Percentiles rank a stretch among this genome's conserved stretches.
These are phyloP conservation scores for Lepiota venenata DNA, from an alignment of 768 basidiomycete species.

Conservation along the genomic window DNA sequence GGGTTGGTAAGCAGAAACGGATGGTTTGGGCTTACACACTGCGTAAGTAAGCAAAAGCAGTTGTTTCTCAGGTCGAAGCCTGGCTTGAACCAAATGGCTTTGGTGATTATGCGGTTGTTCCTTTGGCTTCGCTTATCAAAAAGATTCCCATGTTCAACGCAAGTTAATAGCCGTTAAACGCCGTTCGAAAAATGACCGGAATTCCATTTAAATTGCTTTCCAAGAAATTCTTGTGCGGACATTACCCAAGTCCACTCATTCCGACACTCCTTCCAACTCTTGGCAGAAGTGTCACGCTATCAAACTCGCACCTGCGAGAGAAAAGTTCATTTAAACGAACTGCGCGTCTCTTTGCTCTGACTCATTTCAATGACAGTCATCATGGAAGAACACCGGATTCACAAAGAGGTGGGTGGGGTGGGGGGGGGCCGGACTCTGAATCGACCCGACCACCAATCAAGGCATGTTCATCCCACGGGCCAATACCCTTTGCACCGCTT, in stretches of 20 bases:
- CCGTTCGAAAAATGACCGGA: neutral
- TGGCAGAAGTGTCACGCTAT: too few relatives aligned
- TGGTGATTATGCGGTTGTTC: neutral
- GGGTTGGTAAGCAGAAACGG: neutral
- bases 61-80: constrained; percentile 1
- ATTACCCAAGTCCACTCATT: too few relatives aligned
- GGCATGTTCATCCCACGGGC: constrained; percentile 3
- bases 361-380: too few relatives aligned
- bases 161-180: neutral
- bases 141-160: neutral
- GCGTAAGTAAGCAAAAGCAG: too few relatives aligned
- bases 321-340: too few relatives aligned
- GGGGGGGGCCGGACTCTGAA: neutral
- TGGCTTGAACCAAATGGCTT: neutral
- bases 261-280: too few relatives aligned
- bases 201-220: too few relatives aligned
- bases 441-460: neutral
- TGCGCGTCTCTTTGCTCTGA: too few relatives aligned
- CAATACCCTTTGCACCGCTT: constrained; percentile 3
- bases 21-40: too few relatives aligned
- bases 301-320: too few relatives aligned
- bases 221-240: too few relatives aligned
- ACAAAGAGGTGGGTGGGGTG: too few relatives aligned
- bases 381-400: neutral
- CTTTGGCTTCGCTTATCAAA: constrained; percentile 2